Evolutionary conservation across 2,329 filamentous ascomycete species (phyloP), one percentile per base, ranked within the genome.

Genomic region (Hymenoscyphus albidus): DNA sequence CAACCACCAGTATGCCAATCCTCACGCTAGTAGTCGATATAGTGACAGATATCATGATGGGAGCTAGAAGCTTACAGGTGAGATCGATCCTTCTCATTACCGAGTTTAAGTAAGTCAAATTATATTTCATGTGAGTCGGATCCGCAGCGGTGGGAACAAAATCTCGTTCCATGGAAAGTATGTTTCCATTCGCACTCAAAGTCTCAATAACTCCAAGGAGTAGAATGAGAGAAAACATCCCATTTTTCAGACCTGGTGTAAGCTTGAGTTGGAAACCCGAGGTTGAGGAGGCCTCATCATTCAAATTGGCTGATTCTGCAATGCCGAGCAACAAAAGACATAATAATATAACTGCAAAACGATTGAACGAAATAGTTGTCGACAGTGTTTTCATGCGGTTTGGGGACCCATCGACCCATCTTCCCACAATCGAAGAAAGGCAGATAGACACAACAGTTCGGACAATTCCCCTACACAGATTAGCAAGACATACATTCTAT

Each of bases 41-140:
- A 13, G 85, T 68, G 6, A 80, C 61, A 0, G 83, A 82, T 27
- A 85, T 81, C 7, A 81, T 72, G 6, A 85, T 76, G 0, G 84
- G 84, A 0, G 81, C 80, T 38, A 83, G 64, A 14, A 86, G 79
- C 70, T 86, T 86, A 76, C 83, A 86, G 55, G 81, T 77, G 3
- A 86, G 77, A 67, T 86, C 84, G 65, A 86, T 85, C 7, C 82
- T 77, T 62, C 83, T 77, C 82, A 86, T 85, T 10, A 78, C 78
- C 0, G 83, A 79, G 70, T 85, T 85, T 2, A 85, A 66, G 64
- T 72, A 75, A 0, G 78, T 79, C 38, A 80, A 71, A 59, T 79
- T 76, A 63, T 79, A 79, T 5, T 71, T 65, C 14, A 70, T 64
- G 0, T 74, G 74, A 55, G 69, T 64, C 0, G 75, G 72, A 39